These are phyloP conservation scores for Camelina hispida DNA, from an alignment of 345 rosid genomes.

Conservation along the genomic window DNA sequence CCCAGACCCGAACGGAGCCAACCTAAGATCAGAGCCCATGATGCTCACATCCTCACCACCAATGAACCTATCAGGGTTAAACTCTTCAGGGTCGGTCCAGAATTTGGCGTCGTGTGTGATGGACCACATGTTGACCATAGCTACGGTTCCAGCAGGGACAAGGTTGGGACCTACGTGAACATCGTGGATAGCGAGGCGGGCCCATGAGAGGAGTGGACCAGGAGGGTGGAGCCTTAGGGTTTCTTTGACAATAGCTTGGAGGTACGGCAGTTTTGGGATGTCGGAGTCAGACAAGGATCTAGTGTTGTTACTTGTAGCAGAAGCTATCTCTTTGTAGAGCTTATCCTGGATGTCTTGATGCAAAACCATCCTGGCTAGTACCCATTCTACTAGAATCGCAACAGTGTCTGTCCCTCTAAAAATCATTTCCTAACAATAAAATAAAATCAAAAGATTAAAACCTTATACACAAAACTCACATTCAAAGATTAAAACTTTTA, in stretches of 20 bases:
- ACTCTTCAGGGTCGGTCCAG: slow-evolving; percentile 61
- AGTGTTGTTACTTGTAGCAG: slow-evolving; percentile 42
- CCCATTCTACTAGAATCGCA: slow-evolving; percentile 89
- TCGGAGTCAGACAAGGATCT: slow-evolving; percentile 59
- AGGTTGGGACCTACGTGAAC: slow-evolving; percentile 55
- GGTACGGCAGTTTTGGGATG: slow-evolving; percentile 59
- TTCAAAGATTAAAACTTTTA: slow-evolving; percentile 8
- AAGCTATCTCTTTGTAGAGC: slow-evolving; percentile 68
- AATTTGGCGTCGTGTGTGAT: slow-evolving; percentile 66
- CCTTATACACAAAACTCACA: background rate
- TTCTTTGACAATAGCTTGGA: slow-evolving; percentile 74
- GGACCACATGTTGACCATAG: slow-evolving; percentile 97
- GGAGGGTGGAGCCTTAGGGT: slow-evolving; percentile 87
- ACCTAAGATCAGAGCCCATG: slow-evolving; percentile 68
- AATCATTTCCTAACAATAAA: slow-evolving; percentile 69
- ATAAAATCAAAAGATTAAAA: background rate
- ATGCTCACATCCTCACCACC: slow-evolving; percentile 53
- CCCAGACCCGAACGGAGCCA: slow-evolving; percentile 76
- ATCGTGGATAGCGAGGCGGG: slow-evolving; percentile 78
- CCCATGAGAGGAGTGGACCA: slow-evolving; percentile 93
- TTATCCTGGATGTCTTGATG: slow-evolving; percentile 66
- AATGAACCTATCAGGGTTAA: slow-evolving; percentile 72
- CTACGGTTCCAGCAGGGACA: slow-evolving; percentile 82
- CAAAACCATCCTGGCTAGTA: slow-evolving; percentile 75
- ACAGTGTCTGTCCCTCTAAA: slow-evolving; percentile 91